Base-by-base conservation (phyloP, 2,329 filamentous ascomycete genomes). In the Septoria petroselini region DNA sequence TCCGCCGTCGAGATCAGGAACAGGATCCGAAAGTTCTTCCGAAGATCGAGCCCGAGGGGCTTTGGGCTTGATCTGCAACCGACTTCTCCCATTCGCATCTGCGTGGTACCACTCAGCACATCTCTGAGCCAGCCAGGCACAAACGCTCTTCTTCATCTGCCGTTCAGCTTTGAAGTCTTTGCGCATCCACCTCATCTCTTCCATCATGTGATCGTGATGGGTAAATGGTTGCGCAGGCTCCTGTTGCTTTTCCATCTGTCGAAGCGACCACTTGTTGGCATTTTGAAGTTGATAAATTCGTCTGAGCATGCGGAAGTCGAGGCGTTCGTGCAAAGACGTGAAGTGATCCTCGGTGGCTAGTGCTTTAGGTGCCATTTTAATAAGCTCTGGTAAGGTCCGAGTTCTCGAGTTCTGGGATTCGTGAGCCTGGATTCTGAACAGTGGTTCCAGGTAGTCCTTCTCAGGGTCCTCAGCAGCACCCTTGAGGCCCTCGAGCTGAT, bases 101-200 rank as follows among this genome's bases (percentile, higher is more conserved):
- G 85, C 80, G 17, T 79, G 76, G 30, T 89, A 79, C 81, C 88
- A 98, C 59, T 91, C 84, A 0, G 85, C 88, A 68, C 91, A 97
- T 62, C 85, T 87, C 62, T 84, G 76, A 1, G 90, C 93, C 52
- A 95, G 76, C 50, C 84, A 89, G 51, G 84, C 85, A 4, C 91
- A 91, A 29, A 85, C 80, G 2, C 86, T 81, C 64, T 82, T 83
- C 71, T 96, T 97, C 90, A 91, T 95, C 67, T 95, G 95, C 33
- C 89, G 77, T 68, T 97, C 93, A 69, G 96, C 88, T 43, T 86
- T 81, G 64, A 96, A 97, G 69, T 98, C 93, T 1, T 90, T 96
- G 42, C 91, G 82, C 88, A 98, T 94, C 91, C 91, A 97, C 68
- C 91, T 95, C 80, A 91, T 88, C 72, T 98, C 91, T 59, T 90